Base-by-base conservation (phyloP, 2,329 filamentous ascomycete genomes). In the Fusarium lyarnte region DNA sequence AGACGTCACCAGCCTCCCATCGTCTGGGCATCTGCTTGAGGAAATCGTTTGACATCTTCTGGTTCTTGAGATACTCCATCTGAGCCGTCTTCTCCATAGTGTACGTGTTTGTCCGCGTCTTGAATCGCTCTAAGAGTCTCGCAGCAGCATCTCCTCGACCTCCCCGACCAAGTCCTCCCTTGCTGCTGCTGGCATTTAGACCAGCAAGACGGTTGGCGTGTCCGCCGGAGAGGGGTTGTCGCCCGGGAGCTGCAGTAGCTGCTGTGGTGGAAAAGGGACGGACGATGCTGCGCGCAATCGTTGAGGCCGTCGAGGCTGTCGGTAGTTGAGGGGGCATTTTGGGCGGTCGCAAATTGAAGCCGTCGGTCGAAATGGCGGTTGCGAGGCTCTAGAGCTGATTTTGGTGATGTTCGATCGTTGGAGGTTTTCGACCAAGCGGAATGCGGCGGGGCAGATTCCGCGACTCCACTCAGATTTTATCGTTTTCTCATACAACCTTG, bases 1-100 rank as follows among this genome's bases (percentile, higher is more conserved):
- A 98, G 58, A 98, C 87, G 79, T 98, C 95, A 75, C 96, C 96
- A 2, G 85, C 77, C 76, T 87, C 86, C 92, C 93, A 98, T 43
- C 87, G 86, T 52, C 95, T 91, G 39, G 89, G 87, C 82, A 91
- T 87, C 81, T 93, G 90, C 70, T 83, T 85, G 76, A 90, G 82
- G 80, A 90, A 89, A 70, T 90, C 88, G 47, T 84, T 83, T 58
- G 82, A 83, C 51, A 81, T 75, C 77, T 83, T 83, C 72, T 80
- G 79, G 73, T 82, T 80, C 72, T 78, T 78, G 60, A 85, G 73
- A 62, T 80, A 78, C 58, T 85, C 80, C 62, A 83, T 79, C 62
- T 83, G 77, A 19, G 75, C 72, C 61, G 79, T 77, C 73, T 79
- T 80, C 74, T 74, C 75, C 51, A 71, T 69, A 58, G 74, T 61